These are phyloP conservation scores for Thermomucor indicae-seudaticae DNA, from an alignment of 371 early-diverging fungal species.

Conservation along the genomic window DNA sequence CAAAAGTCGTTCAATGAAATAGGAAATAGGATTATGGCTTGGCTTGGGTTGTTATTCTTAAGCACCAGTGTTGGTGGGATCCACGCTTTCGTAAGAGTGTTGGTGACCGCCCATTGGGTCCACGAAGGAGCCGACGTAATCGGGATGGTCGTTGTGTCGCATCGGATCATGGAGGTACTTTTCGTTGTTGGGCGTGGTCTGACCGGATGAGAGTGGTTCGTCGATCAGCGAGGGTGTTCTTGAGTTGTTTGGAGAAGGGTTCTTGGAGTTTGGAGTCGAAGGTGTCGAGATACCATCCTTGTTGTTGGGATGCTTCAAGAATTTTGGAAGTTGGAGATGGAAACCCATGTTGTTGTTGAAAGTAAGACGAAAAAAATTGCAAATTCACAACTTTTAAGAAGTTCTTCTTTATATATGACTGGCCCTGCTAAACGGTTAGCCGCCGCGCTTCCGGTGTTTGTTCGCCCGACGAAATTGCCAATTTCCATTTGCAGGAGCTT, in stretches of 20 bases:
- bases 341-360: neutral
- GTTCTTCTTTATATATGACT: neutral
- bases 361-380: neutral
- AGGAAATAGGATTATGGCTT: too few relatives aligned
- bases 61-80: constrained; percentile 29
- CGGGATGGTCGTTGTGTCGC: constrained; percentile 30
- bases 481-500: too few relatives aligned
- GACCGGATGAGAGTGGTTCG: neutral
- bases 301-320: neutral
- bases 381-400: neutral
- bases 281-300: neutral
- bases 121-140: constrained; percentile 25
- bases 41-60: constrained; percentile 10
- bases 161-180: constrained; percentile 35
- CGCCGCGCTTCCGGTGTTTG: neutral
- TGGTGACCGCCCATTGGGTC: constrained; percentile 40
- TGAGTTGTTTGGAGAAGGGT: neutral
- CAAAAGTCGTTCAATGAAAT: too few relatives aligned
- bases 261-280: neutral
- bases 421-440: neutral
- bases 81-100: constrained; percentile 14
- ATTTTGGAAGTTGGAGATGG: neutral
- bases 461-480: too few relatives aligned
- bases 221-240: neutral
- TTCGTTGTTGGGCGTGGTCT: constrained; percentile 4